Conservation (phyloP, 2,329 filamentous ascomycete genomes). For the Penicillium sp. region DNA sequence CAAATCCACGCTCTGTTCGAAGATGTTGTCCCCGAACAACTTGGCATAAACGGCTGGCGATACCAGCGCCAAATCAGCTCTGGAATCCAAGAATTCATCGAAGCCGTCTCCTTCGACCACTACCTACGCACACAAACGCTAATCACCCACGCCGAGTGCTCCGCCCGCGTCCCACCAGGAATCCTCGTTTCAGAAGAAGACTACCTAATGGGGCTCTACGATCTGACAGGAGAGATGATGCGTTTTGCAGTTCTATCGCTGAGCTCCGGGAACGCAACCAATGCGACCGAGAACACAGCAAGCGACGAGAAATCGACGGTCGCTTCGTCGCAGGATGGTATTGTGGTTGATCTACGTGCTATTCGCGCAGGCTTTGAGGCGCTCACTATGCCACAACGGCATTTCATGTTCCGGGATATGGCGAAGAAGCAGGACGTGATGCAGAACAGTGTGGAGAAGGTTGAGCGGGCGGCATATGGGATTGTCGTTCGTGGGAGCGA, state of each 20-base stretch:
- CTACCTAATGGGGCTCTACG: constrained; percentile 87
- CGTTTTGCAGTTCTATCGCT: constrained; percentile 87
- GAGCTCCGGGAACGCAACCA: constrained; percentile 63
- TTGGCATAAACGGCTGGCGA: constrained; percentile 75
- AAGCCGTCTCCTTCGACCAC: constrained; percentile 83
- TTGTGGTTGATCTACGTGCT: constrained; percentile 77
- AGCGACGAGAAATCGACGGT: constrained; percentile 10
- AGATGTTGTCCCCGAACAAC: constrained; percentile 68
- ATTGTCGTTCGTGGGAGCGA: constrained; percentile 84
- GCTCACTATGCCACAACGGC: constrained; percentile 56
- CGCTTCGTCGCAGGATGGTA: constrained; percentile 53
- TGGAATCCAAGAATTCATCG: constrained; percentile 90
- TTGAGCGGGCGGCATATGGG: constrained; percentile 86
- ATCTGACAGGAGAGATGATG: constrained; percentile 96
- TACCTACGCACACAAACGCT: constrained; percentile 78
- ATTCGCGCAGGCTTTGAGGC: constrained; percentile 75
- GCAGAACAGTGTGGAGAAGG: constrained; percentile 85
- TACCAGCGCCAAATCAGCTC: constrained; percentile 74
- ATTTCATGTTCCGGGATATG: constrained; percentile 60
- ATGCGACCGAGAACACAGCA: constrained; percentile 14
- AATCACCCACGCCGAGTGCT: constrained; percentile 64
- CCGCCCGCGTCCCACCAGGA: constrained; percentile 43
- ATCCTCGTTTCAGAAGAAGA: constrained; percentile 74
- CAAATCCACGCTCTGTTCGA: constrained; percentile 70
- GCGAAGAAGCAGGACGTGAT: constrained; percentile 82